Evolutionary conservation across 768 basidiomycete species (phyloP).

Genomic region (Podaxis sp.): DNA sequence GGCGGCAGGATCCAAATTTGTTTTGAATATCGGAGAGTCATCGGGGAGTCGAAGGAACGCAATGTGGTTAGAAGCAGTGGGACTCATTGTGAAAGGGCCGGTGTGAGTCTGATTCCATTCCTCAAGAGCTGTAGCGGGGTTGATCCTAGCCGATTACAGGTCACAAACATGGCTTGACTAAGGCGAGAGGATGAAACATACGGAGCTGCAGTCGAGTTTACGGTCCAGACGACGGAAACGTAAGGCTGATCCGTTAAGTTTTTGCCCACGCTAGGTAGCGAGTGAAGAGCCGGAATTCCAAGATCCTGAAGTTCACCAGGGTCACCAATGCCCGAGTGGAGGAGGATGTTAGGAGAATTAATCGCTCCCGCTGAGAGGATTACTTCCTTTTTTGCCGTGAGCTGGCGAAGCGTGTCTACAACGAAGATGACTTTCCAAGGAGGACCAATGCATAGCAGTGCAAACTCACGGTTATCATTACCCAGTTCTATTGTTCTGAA

Average conservation of each 20-base stretch:
- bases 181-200: slow-evolving; percentile 17
- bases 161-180: neutral
- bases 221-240: slow-evolving; percentile 20
- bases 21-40: slow-evolving; percentile 17
- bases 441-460: too few species aligned
- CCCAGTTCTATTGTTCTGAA: slow-evolving; percentile 16
- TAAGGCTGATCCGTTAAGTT: slow-evolving; percentile 29
- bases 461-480: slow-evolving; percentile 9
- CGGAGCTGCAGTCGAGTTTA: slow-evolving; percentile 25
- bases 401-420: neutral
- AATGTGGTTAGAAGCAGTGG: slow-evolving; percentile 18
- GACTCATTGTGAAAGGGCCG: slow-evolving; percentile 20
- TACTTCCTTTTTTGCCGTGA: slow-evolving; percentile 48
- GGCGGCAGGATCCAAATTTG: slow-evolving; percentile 23
- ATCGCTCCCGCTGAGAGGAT: slow-evolving; percentile 40
- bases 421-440: neutral
- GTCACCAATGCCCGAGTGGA: slow-evolving; percentile 34
- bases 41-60: slow-evolving; percentile 22
- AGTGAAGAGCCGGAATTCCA: slow-evolving; percentile 22
- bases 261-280: slow-evolving; percentile 28
- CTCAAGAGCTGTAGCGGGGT: slow-evolving; percentile 1
- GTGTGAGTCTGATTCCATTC: slow-evolving; percentile 20
- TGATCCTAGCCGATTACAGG: neutral
- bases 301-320: slow-evolving; percentile 17
- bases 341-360: slow-evolving; percentile 30